Base-by-base conservation (phyloP, 2,329 filamentous ascomycete genomes). In the Pseudogymnoascus sp. region DNA sequence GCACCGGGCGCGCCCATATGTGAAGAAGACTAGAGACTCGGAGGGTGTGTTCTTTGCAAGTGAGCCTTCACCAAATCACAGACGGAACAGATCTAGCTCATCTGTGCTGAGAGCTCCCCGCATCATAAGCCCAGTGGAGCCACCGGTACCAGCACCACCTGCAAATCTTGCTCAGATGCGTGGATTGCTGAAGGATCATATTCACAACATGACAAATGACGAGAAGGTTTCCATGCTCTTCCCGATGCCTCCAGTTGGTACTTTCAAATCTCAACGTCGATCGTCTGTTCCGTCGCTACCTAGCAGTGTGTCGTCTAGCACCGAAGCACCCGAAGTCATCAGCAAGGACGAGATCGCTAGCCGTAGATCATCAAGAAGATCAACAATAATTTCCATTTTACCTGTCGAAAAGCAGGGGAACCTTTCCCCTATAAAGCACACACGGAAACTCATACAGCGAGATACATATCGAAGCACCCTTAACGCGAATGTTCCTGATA, bases 201-300 rank as follows among this genome's bases (percentile, higher is more conserved):
- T 80, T 2, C 79, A 78, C 70, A 84, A 80, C 68, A 84, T 84
- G 82, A 82, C 80, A 0, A 78, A 82, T 64, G 75, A 83, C 60
- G 82, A 84, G 67, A 84, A 84, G 69, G 81, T 84, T 73, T 72
- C 75, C 1, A 69, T 82, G 4, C 71, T 85, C 25, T 82, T 82
- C 65, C 74, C 78, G 3, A 69, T 72, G 6, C 76, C 59, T 64
- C 73, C 58, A 71, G 71, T 60, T 65, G 64, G 61, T 62, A 65
- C 39, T 60, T 65, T 61, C 64, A 61, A 71, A 66, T 61, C 60
- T 3, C 67, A 67, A 35, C 74, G 74, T 7, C 73, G 73, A 61
- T 78, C 76, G 3, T 75, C 76, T 2, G 74, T 81, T 12, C 80
- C 80, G 9, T 74, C 77, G 3, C 65, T 81, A 39, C 79, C 79